phyloP scores from a whole-genome alignment of 108 stramenopile species.

The Bacterosira constricta region DNA sequence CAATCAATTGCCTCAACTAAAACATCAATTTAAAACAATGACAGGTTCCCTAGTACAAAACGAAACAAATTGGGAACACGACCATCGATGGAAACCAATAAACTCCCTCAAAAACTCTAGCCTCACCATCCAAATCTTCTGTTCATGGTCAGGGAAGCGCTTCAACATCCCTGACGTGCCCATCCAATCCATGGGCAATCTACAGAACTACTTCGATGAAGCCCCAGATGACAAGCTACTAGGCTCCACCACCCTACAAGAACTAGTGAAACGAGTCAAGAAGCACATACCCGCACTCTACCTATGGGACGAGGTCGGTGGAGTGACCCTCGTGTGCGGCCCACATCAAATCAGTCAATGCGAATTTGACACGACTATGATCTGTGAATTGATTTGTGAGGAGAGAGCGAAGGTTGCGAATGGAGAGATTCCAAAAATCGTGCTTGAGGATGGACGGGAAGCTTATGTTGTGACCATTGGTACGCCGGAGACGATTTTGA shows the following conservation, averaged over 20 bases:
- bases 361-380: slow-evolving; percentile 35
- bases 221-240: slow-evolving; percentile 8
- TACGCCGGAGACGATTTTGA: background rate
- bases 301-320: slow-evolving; percentile 38
- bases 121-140: slow-evolving; percentile 26
- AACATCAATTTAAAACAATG: background rate
- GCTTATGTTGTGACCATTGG: slow-evolving; percentile 37
- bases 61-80: background rate
- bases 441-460: slow-evolving; percentile 32
- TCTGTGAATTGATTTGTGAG: slow-evolving; percentile 28
- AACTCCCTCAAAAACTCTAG: slow-evolving; percentile 25
- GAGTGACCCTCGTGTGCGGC: slow-evolving; percentile 21
- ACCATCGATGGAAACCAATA: slow-evolving; percentile 23
- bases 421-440: background rate
- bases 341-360: slow-evolving; percentile 1
- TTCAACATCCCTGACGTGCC: slow-evolving; percentile 16
- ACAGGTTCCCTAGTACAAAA: background rate
- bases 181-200: background rate
- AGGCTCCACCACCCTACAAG: slow-evolving; percentile 26
- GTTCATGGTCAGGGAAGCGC: slow-evolving; percentile 24
- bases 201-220: slow-evolving; percentile 19
- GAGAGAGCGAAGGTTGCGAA: background rate
- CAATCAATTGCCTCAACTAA: background rate
- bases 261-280: slow-evolving; percentile 22
- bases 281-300: slow-evolving; percentile 23